Base-by-base conservation (phyloP, 2,329 filamentous ascomycete genomes). In the Tricladium varicosporioides region DNA sequence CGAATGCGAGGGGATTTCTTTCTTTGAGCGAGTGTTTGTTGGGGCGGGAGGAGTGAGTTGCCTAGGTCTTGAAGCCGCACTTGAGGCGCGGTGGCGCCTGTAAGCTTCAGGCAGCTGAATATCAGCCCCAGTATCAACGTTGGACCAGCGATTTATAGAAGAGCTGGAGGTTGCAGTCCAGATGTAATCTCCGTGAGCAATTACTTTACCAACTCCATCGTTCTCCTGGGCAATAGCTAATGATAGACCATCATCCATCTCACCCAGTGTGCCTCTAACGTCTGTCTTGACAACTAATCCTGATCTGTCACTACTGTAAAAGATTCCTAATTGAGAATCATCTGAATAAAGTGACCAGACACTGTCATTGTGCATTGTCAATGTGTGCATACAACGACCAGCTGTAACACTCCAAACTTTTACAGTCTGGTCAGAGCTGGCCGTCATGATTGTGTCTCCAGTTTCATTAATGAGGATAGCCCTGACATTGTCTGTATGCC, bases 281-380 rank as follows among this genome's bases (percentile, higher is more conserved):
- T 99, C 94, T 0, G 93, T 97, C 78, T 97, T 99, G 54, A 92
- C 93, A n/a, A 99, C 87, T 60, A 97, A 75, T 2, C 94, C 94
- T 1, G 91, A 92, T 51, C 93, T 87, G 73, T 99, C 94, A 65
- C 88, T 90, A 55, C 93, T 97, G 76, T 97, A 97, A 73, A 99
- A 97, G 31, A 96, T 83, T 9, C 88, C 87, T 3, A 99, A 81
- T 57, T 88, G 82, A 0, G 92, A 92, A 66, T 96, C 85, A 53
- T 93, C 87, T 0, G 94, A 97, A 73, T 89, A 96, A 18, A 99
- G 79, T 1, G 91, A 95, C 94, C 94, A 99, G 18, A 99, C 91
- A 70, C 92, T 97, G 70, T 96, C 92, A 70, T 96, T 96, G 75
- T 99, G 94, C 94, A 99, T 99, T 54, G 92, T 97, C 66, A 99